These are phyloP conservation scores for Pelargonium australe DNA, from an alignment of 441 rosid species.

Conservation along the genomic window DNA sequence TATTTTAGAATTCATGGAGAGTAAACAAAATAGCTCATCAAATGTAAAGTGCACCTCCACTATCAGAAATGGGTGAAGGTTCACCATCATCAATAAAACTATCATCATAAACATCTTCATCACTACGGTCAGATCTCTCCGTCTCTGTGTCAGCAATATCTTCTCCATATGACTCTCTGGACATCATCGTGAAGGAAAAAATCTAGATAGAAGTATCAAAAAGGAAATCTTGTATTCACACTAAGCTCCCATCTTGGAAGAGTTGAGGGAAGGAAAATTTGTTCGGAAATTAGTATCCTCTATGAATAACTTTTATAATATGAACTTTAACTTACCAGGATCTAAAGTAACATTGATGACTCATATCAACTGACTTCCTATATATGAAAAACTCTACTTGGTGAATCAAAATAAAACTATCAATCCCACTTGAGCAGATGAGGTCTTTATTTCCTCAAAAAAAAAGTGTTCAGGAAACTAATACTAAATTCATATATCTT, in stretches of 20 bases:
- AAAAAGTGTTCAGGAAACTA: background rate
- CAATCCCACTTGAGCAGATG: background rate
- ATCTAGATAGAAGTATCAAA: constrained; percentile 5
- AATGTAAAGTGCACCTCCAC: constrained; percentile 29
- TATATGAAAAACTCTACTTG: background rate
- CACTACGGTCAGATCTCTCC: constrained; percentile 38
- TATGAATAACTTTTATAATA: background rate
- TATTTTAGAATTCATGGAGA: background rate
- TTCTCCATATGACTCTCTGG: constrained; percentile 74
- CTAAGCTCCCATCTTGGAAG: background rate
- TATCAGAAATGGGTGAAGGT: constrained; percentile 32
- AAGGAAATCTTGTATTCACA: background rate
- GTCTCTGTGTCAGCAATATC: constrained; percentile 60
- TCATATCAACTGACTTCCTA: background rate
- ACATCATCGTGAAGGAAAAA: constrained; percentile 24
- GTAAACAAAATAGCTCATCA: constrained; percentile 1
- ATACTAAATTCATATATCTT: background rate
- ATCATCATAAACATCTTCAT: constrained; percentile 54
- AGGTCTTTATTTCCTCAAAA: background rate
- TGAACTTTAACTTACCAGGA: background rate
- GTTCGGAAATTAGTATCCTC: background rate
- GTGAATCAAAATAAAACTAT: background rate
- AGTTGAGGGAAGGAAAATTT: background rate
- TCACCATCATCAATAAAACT: constrained; percentile 70
- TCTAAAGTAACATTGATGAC: background rate